Base-by-base conservation (phyloP, 75 land plant genomes). In the Ceratopteris richardii region DNA sequence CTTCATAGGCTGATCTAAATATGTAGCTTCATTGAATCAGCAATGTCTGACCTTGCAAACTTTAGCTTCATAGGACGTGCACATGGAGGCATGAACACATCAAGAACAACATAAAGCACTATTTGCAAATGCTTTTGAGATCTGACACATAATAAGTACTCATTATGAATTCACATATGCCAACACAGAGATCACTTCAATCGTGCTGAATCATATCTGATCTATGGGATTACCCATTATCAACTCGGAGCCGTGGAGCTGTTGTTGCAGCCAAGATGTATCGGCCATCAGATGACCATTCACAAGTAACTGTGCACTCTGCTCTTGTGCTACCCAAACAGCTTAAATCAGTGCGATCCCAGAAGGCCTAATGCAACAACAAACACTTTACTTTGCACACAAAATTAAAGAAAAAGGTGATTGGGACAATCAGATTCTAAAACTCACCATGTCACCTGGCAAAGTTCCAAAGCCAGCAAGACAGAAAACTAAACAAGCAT, bases 241-340 rank as follows among this genome's bases (percentile, higher is more conserved):
- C 99, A 51, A 95, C 80, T 80, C 86, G 99, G 24, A 90, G 65
- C 43, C 99, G 89, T 19, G 99, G 99, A 60, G 96, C 88, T 50
- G 99, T 95, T 64, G 97, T 86, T 16, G 99, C 99, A 44, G 97
- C 86, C 97, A 95, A 80, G 54, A 95, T 80, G 61, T 82, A 83
- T 52, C 77, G 62, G 23, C 99, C 99, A 82, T 87, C 84, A 43
- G 97, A 78, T 20, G 99, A 86, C 99, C 99, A 95, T 63, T 95
- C 99, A 84, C 99, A 83, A 28, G 97, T 86, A 20, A 95, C 99
- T 33, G 99, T 83, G 22, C 80, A 82, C 52, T 91, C 85, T 54
- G 99, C 85, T 62, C 73, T 95, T 44, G 88, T 80, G 52, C 68
- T 71, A 40, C 81, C 84, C 64, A 95, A 66, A 63, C 70, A 58